Conservation (phyloP, 495 filamentous ascomycete genomes). For the Penicillium parvum region DNA sequence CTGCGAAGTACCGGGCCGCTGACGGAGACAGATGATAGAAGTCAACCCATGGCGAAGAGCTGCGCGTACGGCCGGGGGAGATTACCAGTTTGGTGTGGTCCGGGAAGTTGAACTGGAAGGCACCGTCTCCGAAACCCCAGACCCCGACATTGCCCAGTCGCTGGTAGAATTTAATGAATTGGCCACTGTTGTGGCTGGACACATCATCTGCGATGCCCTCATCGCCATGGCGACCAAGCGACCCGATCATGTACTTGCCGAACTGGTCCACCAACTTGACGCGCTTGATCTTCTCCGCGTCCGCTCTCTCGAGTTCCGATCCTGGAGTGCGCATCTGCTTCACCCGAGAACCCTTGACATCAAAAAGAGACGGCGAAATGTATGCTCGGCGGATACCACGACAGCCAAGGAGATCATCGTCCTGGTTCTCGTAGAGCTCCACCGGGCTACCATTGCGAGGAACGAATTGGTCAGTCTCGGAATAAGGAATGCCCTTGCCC, state of each 20-base stretch:
- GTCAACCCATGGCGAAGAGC: slow-evolving; percentile 60
- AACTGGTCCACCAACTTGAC: slow-evolving; percentile 87
- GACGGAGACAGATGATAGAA: slow-evolving; percentile 77
- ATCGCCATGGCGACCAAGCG: slow-evolving; percentile 48
- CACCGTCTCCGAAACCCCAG: slow-evolving; percentile 85
- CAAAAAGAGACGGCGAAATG: slow-evolving; percentile 58
- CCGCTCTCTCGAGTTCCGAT: slow-evolving; percentile 50
- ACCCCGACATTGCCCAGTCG: slow-evolving; percentile 80
- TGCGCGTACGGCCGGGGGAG: slow-evolving; percentile 60
- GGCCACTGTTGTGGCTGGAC: slow-evolving; percentile 37
- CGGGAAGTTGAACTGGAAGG: slow-evolving; percentile 94
- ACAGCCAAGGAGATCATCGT: slow-evolving; percentile 37
- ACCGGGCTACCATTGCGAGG: slow-evolving; percentile 59
- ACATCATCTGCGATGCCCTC: slow-evolving; percentile 32
- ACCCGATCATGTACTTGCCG: slow-evolving; percentile 85
- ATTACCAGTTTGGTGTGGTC: slow-evolving; percentile 93
- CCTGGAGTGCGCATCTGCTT: slow-evolving; percentile 48
- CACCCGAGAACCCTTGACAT: slow-evolving; percentile 29
- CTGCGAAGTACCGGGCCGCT: slow-evolving; percentile 58
- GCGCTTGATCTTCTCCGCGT: slow-evolving; percentile 65
- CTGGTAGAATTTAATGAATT: slow-evolving; percentile 85
- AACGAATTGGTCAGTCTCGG: slow-evolving; percentile 60
- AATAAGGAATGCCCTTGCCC: slow-evolving; percentile 48
- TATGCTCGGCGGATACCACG: slow-evolving; percentile 59
- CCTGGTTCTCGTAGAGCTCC: slow-evolving; percentile 76